A percentile compares a stretch with the other conserved stretches of the same genome.
Evolutionary conservation across 495 filamentous ascomycete genomes (phyloP).

Genomic region (Penicillium diatomitis): DNA sequence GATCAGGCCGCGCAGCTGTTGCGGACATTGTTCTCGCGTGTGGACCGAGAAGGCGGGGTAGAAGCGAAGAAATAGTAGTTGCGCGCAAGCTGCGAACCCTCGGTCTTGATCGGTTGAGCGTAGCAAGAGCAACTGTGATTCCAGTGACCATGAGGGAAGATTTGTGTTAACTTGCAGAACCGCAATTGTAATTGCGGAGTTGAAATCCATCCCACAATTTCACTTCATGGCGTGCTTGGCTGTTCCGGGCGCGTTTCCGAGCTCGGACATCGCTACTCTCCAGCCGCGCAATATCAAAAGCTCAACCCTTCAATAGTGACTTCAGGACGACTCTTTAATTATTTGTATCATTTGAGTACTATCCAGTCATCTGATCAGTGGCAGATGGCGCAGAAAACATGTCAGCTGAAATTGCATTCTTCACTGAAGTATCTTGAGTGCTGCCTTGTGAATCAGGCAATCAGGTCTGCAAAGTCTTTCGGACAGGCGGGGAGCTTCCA

Average conservation of each 20-base stretch:
- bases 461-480: too few species aligned
- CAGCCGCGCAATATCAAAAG: too few species aligned
- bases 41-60: constrained; percentile 18
- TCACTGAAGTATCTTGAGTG: too few species aligned
- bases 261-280: not conserved
- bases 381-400: too few species aligned
- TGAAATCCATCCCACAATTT: not conserved
- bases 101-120: constrained; percentile 1
- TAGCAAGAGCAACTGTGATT: not conserved
- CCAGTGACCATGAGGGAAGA: constrained; percentile 7
- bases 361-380: too few species aligned
- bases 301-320: too few species aligned
- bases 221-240: constrained; percentile 15
- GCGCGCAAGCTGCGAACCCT: constrained; percentile 3
- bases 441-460: too few species aligned
- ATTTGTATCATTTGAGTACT: too few species aligned
- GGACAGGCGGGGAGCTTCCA: too few species aligned
- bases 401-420: too few species aligned
- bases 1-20: constrained; percentile 35
- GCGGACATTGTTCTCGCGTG: constrained; percentile 34
- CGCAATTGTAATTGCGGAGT: not conserved
- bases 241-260: constrained; percentile 1
- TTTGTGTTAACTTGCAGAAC: not conserved
- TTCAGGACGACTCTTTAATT: too few species aligned
- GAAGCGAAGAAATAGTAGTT: constrained; percentile 1